Base-by-base conservation (phyloP, 1,284 basidiomycete genomes). In the Cutaneotrichosporon dermatis region DNA sequence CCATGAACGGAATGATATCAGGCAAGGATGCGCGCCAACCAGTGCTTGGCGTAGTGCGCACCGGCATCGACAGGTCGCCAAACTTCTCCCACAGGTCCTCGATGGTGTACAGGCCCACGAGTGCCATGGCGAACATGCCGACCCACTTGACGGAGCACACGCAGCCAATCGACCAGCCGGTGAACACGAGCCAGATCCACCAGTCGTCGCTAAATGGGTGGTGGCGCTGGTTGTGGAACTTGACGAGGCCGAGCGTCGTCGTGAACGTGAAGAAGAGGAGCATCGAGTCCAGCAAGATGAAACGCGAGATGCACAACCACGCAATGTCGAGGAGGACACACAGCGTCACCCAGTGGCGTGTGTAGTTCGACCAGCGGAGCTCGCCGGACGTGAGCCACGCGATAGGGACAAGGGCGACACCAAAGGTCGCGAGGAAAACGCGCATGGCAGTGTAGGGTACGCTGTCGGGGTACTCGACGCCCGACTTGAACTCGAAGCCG, bases 61-160 rank as follows among this genome's bases (percentile, higher is more conserved):
- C 82, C 42, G 92, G 84, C 90, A 99, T 94, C 67, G 85, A 87
- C 9, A 97, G 81, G 75, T 99, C 95, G 11, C 96, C 96, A 76
- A 98, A 94, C 79, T 98, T 98, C 55, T 94, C 88, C 95, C 95
- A 99, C 3, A 99, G 85, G 73, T 99, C 96, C 76, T 98, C 94
- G 61, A 97, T 85, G 0, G 96, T 99, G 79, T 99, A 98, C 3
- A 96, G 78, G 40, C 96, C 95, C 39, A 98, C 92, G 52, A 99
- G 82, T 4, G 91, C 88, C 1, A 92, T 98, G 57, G 90, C 92
- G 73, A 99, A 99, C 39, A 98, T 82, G 42, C 95, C 96, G 51
- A 99, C 86, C 88, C 92, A 90, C 80, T 99, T 99, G 68, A 99
- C 89, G 66, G 93, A 94, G 54, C 88, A 89, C n/a, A 98, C 95